Base-by-base conservation (phyloP, 805 yeast genomes). In the Wickerhamomyces subpelliculosus region DNA sequence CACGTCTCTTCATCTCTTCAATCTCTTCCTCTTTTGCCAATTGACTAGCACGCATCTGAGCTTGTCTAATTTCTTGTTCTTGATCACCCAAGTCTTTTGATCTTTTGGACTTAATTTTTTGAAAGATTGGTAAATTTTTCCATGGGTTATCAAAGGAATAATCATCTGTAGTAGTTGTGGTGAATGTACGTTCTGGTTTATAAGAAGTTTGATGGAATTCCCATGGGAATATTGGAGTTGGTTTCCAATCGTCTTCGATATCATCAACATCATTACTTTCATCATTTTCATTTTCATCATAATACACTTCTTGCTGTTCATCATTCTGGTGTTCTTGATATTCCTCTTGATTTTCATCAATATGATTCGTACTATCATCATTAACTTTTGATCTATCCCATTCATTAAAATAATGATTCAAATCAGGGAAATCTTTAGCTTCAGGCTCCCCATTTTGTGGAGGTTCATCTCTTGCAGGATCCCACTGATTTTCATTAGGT, bases 381-480 rank as follows among this genome's bases (percentile, higher is more conserved):
- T n/a, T n/a, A n/a, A n/a, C n/a, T n/a, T n/a, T n/a, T n/a, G 27
- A 16, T 12, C n/a, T 21, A 27, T 48, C 46, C 58, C 58, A 54
- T 14, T 41, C 40, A 32, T 45, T 39, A 17, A 33, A 24, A 19
- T 40, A 45, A 26, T 46, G 43, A 6, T 16, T 16, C 11, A 46
- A 20, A 19, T 47, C 46, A 4, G 55, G 53, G 44, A 57, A 48
- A 11, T 34, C 14, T 2, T 46, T 47, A 19, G 59, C 60, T 34
- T 57, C 55, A 17, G 61, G 54, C 22, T 25, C 38, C 10, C 57
- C 54, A 27, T 47, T 40, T 28, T 45, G 49, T 18, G 77, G 76
- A 9, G 76, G 76, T 8, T 63, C 60, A 33, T 60, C 65, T 11
- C 37, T 46, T 2, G 72, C 56, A 8, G 77, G 69, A 38, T 72